Evolutionary conservation across 192 early-diverging fungal genomes (phyloP).

Genomic region (Coemansia sp.): DNA sequence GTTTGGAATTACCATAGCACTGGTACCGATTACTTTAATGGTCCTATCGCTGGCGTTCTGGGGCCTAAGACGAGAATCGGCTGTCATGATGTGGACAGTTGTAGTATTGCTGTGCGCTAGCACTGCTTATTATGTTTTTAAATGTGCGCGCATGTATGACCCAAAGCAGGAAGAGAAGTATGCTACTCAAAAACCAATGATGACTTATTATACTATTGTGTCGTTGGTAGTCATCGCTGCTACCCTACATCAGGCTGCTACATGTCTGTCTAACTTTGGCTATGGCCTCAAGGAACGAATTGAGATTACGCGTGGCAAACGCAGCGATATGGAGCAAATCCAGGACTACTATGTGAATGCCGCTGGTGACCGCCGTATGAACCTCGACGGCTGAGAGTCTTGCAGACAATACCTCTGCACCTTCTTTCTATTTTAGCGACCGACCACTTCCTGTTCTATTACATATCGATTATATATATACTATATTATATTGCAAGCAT

Average conservation of each 20-base stretch:
- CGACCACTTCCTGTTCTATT: background rate
- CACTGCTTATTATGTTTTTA: conserved; percentile 53
- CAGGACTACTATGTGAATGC: conserved; percentile 56
- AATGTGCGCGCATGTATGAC: conserved; percentile 51
- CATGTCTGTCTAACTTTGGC: conserved; percentile 52
- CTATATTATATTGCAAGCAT: no score
- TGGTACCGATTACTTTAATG: conserved; percentile 45
- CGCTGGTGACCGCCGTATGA: conserved; percentile 50
- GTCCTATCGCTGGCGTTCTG: conserved; percentile 52
- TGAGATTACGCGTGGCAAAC: conserved; percentile 51
- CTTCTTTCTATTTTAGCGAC: background rate
- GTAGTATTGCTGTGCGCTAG: conserved; percentile 42
- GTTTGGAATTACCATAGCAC: conserved; percentile 49
- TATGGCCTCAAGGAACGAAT: conserved; percentile 50
- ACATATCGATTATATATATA: background rate
- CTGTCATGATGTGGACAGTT: conserved; percentile 40
- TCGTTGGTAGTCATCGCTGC: conserved; percentile 38
- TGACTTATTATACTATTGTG: conserved; percentile 52
- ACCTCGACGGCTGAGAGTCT: conserved; percentile 34
- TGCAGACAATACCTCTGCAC: background rate
- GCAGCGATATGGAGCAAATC: conserved; percentile 56
- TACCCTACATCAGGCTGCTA: conserved; percentile 42
- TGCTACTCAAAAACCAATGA: conserved; percentile 42
- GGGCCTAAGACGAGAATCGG: conserved; percentile 46
- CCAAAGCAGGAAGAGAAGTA: conserved; percentile 51